These are phyloP conservation scores for Tulasnella calospora DNA, from an alignment of 768 basidiomycete genomes.

Conservation along the genomic window DNA sequence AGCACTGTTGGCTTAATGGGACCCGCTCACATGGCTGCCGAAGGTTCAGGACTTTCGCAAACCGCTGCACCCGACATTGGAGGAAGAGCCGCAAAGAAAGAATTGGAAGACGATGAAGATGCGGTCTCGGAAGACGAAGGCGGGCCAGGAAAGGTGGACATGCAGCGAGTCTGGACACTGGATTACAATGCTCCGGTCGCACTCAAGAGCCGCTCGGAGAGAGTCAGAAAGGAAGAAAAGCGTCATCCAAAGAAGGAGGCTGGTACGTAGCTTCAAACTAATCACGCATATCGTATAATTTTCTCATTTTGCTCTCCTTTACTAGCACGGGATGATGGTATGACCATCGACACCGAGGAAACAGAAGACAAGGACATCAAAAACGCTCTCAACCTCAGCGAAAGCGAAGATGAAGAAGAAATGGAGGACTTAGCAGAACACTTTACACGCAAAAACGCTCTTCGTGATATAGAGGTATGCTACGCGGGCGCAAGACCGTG, in stretches of 20 bases:
- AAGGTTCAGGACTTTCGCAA: constrained; percentile 50
- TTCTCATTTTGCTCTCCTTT: not conserved
- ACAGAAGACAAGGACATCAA: constrained; percentile 41
- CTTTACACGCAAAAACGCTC: constrained; percentile 45
- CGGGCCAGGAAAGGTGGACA: constrained; percentile 74
- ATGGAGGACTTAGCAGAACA: constrained; percentile 72
- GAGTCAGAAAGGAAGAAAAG: constrained; percentile 38
- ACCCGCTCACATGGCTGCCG: constrained; percentile 36
- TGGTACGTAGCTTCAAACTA: constrained; percentile 2
- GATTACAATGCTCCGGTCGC: constrained; percentile 76
- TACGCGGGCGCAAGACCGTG: not conserved
- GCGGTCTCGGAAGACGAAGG: constrained; percentile 83
- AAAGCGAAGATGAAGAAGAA: constrained; percentile 73
- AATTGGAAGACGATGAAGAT: constrained; percentile 42
- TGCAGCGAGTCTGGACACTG: constrained; percentile 69
- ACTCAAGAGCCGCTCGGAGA: constrained; percentile 52
- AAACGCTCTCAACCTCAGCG: constrained; percentile 64
- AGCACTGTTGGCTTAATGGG: constrained; percentile 47
- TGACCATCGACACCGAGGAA: constrained; percentile 25
- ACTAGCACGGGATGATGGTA: constrained; percentile 40
- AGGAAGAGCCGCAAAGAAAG: constrained; percentile 25
- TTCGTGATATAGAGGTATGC: not conserved
- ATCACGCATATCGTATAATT: not conserved
- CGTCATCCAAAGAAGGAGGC: constrained; percentile 33
- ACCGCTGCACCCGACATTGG: constrained; percentile 45